Evolutionary conservation across 139 green algal genomes (phyloP), one percentile per base, ranked within the genome.

Genomic region (Yamagishiella unicocca): DNA sequence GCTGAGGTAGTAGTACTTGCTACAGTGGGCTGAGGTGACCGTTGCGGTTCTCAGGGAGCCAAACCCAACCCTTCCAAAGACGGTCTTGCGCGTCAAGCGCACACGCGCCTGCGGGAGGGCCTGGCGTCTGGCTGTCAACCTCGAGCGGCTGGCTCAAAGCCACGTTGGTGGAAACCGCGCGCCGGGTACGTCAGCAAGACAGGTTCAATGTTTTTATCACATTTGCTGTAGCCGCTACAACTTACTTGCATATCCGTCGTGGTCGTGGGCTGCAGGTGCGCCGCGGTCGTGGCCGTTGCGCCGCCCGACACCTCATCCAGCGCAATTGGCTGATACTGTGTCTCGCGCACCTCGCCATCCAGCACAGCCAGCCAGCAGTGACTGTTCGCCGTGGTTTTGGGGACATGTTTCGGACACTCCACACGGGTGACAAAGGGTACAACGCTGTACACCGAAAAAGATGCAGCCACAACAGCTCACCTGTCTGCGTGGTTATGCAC

Each of bases 331-430:
- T 17, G 35, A 38, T 83, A 83, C 76, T 83, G 82, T 27, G n/a
- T 74, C 70, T 83, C 83, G 19, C n/a, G 31, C 70, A 53, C 54
- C 75, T 67, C 70, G 54, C 76, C 83, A 21, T 62, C 55, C 37
- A 91, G 76, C 54, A 83, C 83, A 31, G 82, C 58, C 33, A 88
- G 61, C 83, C 83, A 88, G 71, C 83, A 88, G 70, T 88, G 71
- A 31, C 50, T 76, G 70, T 31, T 10, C n/a, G 50, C 14, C 17
- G 50, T 58, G 17, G 14, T 25, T 17, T 58, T 12, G 50, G 14
- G 17, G 50, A 12, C 17, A 58, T n/a, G n/a, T n/a, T n/a, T n/a
- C n/a, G n/a, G n/a, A 17, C 50, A 58, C 14, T 17, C 17, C 14
- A 58, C 50, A 58, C 17, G 50, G 50, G 50, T 17, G 50, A 17